Percentiles rank a stretch among this genome's conserved stretches.
Conservation (phyloP, 2,329 filamentous ascomycete species). For the Trichoderma aggressivum region DNA sequence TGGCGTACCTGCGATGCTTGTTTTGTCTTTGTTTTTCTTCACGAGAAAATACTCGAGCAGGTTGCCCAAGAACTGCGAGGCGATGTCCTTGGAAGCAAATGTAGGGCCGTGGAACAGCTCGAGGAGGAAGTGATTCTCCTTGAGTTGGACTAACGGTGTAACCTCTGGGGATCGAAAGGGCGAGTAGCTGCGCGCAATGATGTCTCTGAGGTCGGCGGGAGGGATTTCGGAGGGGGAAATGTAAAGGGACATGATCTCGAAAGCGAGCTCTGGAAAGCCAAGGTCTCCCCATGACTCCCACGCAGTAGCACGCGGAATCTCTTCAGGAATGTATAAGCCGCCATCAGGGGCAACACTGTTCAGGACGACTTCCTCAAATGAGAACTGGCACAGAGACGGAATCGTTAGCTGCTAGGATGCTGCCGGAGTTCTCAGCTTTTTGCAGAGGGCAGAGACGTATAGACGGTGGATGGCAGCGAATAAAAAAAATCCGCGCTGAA, state of each 20-base stretch:
- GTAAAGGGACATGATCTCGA: conserved; percentile 81
- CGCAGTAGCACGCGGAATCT: conserved; percentile 54
- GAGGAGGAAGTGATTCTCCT: conserved; percentile 75
- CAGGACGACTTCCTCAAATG: conserved; percentile 86
- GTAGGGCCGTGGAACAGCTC: conserved; percentile 97
- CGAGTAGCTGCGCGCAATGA: conserved; percentile 81
- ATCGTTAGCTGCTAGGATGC: neutral
- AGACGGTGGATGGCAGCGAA: neutral
- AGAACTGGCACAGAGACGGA: conserved; percentile 54
- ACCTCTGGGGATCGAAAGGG: conserved; percentile 69
- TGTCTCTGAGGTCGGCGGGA: conserved; percentile 70
- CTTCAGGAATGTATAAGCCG: conserved; percentile 84
- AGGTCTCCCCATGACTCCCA: conserved; percentile 66
- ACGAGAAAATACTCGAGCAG: conserved; percentile 86
- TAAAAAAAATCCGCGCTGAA: neutral
- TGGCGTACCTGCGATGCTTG: conserved; percentile 45
- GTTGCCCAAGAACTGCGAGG: conserved; percentile 93
- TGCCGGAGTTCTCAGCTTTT: neutral
- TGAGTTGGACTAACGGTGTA: conserved; percentile 76
- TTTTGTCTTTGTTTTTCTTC: conserved; percentile 67
- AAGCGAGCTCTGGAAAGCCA: conserved; percentile 77
- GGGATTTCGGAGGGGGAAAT: conserved; percentile 84
- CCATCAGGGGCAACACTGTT: conserved; percentile 85
- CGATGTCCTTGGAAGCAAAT: conserved; percentile 88
- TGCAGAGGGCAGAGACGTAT: neutral